Evolutionary conservation across 345 rosid species (phyloP), one percentile per base, ranked within the genome.

Genomic region (Laguncularia racemosa): DNA sequence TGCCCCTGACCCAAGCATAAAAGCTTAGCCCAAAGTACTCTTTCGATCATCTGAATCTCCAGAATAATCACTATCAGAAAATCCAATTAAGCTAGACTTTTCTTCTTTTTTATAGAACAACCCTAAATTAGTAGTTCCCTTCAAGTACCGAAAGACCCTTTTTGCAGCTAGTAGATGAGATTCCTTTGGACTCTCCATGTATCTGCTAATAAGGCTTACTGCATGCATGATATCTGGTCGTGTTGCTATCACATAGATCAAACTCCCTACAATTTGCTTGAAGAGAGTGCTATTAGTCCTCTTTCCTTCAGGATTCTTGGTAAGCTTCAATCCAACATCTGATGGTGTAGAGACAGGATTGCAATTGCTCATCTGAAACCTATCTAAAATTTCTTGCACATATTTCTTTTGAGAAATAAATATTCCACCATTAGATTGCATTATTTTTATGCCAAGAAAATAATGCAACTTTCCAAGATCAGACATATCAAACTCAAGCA

Each of bases 381-480:
- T 47, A 3, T 52, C 33, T 7, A 63, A 12, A 14, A 69, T 46
- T 12, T 57, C 48, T 20, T 14, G 20, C 1, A 52, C 61, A 48
- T 58, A 63, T 2, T 14, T 7, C 19, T 19, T 43, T 28, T 59
- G 57, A 12, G 56, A 53, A 7, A 59, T 16, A 21, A 59, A 59
- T 15, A 53, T 48, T 15, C 38, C 66, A 2, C 49, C 16, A 5
- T 13, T 26, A 3, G 3, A 13, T 44, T 70, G 46, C 10, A 14
- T 7, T 2, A 59, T 52, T 18, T 60, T 50, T 2, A 70, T 59
- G 12, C 69, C 61, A 13, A 63, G 56, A 16, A 48, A 69, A 48
- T 63, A 44, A 14, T 8, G 1, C n/a, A 0, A 52, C 2, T 46
- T 1, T 1, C 59, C 64, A 45, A 58, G 40, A 33, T 59, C 13